phyloP scores from a whole-genome alignment of 1,284 basidiomycete genomes.

The Lignosus rhinocerotis region DNA sequence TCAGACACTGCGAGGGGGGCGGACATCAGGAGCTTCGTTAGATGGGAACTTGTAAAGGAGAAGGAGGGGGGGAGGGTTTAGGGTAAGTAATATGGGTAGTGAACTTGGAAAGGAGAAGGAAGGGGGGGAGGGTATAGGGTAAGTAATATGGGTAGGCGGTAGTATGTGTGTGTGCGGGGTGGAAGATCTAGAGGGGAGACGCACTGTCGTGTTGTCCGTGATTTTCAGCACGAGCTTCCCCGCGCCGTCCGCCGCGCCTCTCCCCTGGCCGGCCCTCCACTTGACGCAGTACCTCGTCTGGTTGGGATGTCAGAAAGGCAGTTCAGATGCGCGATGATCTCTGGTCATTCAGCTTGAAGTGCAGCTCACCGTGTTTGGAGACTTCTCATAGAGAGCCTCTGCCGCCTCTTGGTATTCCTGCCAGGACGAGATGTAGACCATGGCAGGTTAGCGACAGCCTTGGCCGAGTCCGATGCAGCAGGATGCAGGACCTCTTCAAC shows the following conservation, averaged over 20 bases:
- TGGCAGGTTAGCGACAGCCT: conserved; percentile 27
- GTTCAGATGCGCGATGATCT: too few species aligned
- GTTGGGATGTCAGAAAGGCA: not conserved
- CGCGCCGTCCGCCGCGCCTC: conserved; percentile 52
- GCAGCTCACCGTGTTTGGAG: conserved; percentile 68
- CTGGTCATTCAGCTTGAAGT: not conserved
- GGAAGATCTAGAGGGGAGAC: conserved; percentile 40
- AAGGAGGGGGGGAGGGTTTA: too few species aligned
- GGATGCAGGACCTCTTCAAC: too few species aligned
- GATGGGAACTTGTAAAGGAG: too few species aligned
- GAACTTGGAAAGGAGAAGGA: too few species aligned
- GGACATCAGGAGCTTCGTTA: too few species aligned
- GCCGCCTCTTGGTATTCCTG: conserved; percentile 85
- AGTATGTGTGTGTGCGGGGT: too few species aligned
- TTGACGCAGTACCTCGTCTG: conserved; percentile 88
- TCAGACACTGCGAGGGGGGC: conserved; percentile 68
- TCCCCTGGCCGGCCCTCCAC: conserved; percentile 87
- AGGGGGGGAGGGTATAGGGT: too few species aligned
- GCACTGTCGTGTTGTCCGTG: conserved; percentile 83
- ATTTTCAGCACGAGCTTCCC: conserved; percentile 89
- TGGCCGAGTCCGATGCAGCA: not conserved
- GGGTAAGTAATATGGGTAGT: too few species aligned
- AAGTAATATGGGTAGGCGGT: too few species aligned
- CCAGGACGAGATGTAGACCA: conserved; percentile 83
- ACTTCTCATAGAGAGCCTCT: conserved; percentile 76